Base-by-base conservation (phyloP, 176 grass and related monocot species). In the Aegilops bicornis region DNA sequence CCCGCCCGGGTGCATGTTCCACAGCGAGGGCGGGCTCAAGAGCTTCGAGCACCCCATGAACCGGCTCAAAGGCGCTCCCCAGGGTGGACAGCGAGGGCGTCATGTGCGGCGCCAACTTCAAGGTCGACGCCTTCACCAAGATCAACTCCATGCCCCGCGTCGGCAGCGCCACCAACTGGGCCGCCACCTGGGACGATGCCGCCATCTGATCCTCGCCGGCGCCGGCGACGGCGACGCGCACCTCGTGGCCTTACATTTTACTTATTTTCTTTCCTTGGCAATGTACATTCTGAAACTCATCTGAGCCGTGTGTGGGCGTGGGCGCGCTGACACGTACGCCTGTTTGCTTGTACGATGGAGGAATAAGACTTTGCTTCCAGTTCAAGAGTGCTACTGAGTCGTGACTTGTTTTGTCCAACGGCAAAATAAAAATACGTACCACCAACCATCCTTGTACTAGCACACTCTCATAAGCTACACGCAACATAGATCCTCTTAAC, bases 31-130 rank as follows among this genome's bases (percentile, higher is more conserved):
- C 3, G 97, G 97, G 22, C 87, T 99, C 72, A 96, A 94, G 92
- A 96, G 97, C 88, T 99, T 94, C 80, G 97, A 99, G 92, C 89
- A 99, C 64, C 94, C 97, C 30, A 96, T 93, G 97, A 91, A 96
- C 85, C 61, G 85, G 73, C 79, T 96, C 80, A n/a, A 96, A 90
- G 92, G 87, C 97, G 8, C 82, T 99, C 92, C 94, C 94, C 0
- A n/a, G 97, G 2, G 94, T 99, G 2, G 97, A 99, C 89, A 99
- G 92, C 83, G 97, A 99, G 81, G 94, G 97, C 22, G 80, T 89
- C 65, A 96, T 96, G 90, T 99, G 97, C 58, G 94, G 94, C 43
- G 88, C 97, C 31, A 96, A 84, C 14, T 99, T 99, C 89, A 94
- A 96, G 89, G 97, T 99, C 9, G 97, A 99, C 69, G 83, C 80